Conservation (phyloP, 345 rosid genomes). For the Linum usitatissimum region DNA sequence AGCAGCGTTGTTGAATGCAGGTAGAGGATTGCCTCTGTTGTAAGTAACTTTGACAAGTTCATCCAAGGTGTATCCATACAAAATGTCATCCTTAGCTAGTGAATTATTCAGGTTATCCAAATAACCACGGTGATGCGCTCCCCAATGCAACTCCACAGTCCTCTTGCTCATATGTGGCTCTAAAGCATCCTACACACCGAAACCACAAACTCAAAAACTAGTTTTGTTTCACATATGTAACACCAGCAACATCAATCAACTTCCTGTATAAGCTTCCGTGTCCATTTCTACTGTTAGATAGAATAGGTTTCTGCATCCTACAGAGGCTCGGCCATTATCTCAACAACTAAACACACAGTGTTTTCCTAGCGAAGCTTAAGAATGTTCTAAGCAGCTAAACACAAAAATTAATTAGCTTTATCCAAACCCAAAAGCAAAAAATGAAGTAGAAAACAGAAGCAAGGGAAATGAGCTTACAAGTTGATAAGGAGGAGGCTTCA, state of each 20-base stretch:
- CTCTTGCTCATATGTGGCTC: slow-evolving; percentile 79
- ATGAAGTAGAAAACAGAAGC: too few species aligned
- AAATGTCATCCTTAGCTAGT: slow-evolving; percentile 42
- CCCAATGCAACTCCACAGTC: slow-evolving; percentile 76
- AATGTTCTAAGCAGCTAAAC: not conserved
- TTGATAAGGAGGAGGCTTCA: slow-evolving; percentile 79
- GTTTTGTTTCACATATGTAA: too few species aligned
- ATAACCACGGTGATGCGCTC: slow-evolving; percentile 52
- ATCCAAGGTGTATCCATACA: slow-evolving; percentile 76
- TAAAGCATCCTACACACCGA: slow-evolving; percentile 55
- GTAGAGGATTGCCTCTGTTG: slow-evolving; percentile 75
- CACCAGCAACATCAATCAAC: not conserved
- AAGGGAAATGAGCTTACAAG: slow-evolving; percentile 39
- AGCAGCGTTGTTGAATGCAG: slow-evolving; percentile 79
- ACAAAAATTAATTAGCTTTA: not conserved
- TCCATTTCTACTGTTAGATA: not conserved
- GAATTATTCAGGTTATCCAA: slow-evolving; percentile 63
- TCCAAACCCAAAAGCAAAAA: not conserved
- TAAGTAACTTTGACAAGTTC: slow-evolving; percentile 76
- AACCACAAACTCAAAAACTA: not conserved
- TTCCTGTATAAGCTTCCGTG: not conserved
- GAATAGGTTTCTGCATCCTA: too few species aligned
- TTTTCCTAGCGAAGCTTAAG: not conserved
- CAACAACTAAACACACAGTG: too few species aligned
- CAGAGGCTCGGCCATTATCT: too few species aligned